Base-by-base conservation (phyloP, 163 green algal genomes). In the Scenedesmus sp. region DNA sequence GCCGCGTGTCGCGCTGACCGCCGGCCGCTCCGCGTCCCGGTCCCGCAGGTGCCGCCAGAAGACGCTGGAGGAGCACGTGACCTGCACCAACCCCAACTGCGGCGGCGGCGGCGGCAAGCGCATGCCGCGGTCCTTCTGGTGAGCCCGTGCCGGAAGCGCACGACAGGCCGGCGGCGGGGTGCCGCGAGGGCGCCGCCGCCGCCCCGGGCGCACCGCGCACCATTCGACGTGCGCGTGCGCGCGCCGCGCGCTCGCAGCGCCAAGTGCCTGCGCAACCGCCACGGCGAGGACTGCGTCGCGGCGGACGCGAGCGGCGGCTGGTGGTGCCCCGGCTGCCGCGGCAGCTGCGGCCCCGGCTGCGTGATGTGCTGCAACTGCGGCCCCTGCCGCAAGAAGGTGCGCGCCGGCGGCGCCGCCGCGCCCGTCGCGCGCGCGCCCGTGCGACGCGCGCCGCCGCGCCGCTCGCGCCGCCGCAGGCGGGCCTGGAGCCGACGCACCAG, bases 291-390 rank as follows among this genome's bases (percentile, higher is more conserved):
- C 70, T 78, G 82, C 11, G 82, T 81, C n/a, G 63, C 60, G 58
- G 91, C 91, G 2, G 72, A 81, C 5, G 86, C 81, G 26, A 90
- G 74, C 72, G 85, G 80, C 48, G 44, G 34, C 14, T 96, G 92
- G 92, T 84, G 92, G 45, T 96, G 92, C 88, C 92, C 91, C 9
- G 17, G 29, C 60, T 96, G 92, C 88, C 84, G 92, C 47, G 89
- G 89, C 72, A 90, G 80, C 24, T 96, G 92, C 73, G 92, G 92
- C 4, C 44, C 80, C 0, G 91, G 91, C 63, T 96, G 92, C 83
- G 63, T 83, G 18, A 44, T 26, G 10, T 96, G 92, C 86, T 96
- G 92, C 87, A 96, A 96, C 87, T 96, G 92, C 78, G 91, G 92
- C 0, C 92, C 89, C 24, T 96, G 92, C 85, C 83, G 92, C 58